Evolutionary conservation across 1,284 basidiomycete species (phyloP).

Genomic region (Tetrapyrgos nigripes): DNA sequence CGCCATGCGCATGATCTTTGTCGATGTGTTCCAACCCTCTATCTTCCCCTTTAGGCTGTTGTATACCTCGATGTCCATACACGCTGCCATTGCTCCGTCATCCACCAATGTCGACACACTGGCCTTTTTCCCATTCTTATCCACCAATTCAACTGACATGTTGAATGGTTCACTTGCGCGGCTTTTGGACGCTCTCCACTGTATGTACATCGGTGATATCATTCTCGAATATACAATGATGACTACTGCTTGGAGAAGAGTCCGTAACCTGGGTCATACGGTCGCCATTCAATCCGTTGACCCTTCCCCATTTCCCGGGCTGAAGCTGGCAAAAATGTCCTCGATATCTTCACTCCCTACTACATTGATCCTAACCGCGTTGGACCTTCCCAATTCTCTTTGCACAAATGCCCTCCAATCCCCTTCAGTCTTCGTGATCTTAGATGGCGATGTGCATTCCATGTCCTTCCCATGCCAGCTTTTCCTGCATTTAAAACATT

Average conservation of each 20-base stretch:
- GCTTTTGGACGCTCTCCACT: conserved; percentile 1
- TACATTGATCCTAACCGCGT: not conserved
- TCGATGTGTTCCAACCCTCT: conserved; percentile 18
- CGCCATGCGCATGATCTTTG: conserved; percentile 30
- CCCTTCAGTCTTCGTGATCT: not conserved
- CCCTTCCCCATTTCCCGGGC: conserved; percentile 10
- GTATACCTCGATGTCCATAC: conserved; percentile 27
- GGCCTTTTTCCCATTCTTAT: not conserved
- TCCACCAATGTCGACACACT: conserved; percentile 27
- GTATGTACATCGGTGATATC: conserved; percentile 9
- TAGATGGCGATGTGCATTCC: not conserved
- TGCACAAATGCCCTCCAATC: conserved; percentile 3
- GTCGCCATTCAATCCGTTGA: conserved; percentile 4
- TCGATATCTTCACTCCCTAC: not conserved
- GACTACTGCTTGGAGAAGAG: too few relatives aligned
- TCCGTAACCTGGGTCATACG: not conserved
- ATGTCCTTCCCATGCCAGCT: not conserved
- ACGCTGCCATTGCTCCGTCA: conserved; percentile 36
- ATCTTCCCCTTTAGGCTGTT: conserved; percentile 20
- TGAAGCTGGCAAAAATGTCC: not conserved
- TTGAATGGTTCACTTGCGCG: conserved; percentile 2
- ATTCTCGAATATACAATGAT: not conserved
- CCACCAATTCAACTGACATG: not conserved
- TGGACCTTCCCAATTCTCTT: not conserved
- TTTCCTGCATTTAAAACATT: conserved; percentile 3